A percentile compares a stretch with the other conserved stretches of the same genome.
phyloP scores from a whole-genome alignment of 75 land plant genomes.

The Cupressus sempervirens region DNA sequence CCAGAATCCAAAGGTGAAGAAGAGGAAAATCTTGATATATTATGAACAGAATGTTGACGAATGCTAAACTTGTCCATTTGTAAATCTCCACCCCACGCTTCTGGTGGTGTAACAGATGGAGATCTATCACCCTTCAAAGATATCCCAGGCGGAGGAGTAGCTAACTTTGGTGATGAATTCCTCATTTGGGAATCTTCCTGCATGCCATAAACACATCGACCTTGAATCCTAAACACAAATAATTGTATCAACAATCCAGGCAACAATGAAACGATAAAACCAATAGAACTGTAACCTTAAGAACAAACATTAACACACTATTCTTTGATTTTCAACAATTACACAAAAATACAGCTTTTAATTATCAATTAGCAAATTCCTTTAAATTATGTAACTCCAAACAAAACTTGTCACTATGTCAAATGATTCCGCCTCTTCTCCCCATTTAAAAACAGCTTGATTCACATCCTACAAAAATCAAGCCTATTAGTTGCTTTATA shows the following conservation, averaged over 20 bases:
- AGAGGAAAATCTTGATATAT: slow-evolving; percentile 56
- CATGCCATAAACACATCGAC: slow-evolving; percentile 4
- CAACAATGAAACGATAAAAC: background rate
- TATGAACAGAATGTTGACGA: slow-evolving; percentile 32
- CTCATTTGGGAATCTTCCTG: slow-evolving; percentile 33
- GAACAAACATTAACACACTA: background rate
- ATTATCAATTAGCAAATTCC: background rate
- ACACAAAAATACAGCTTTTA: background rate
- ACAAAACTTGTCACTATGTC: background rate
- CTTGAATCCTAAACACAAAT: background rate
- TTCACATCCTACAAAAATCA: background rate
- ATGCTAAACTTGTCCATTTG: slow-evolving; percentile 36
- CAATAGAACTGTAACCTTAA: background rate
- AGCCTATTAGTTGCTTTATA: background rate
- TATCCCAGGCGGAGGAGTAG: slow-evolving; percentile 43
- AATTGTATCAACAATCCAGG: background rate
- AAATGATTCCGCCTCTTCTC: background rate
- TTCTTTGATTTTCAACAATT: background rate
- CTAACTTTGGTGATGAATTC: slow-evolving; percentile 22
- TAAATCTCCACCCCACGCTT: slow-evolving; percentile 89
- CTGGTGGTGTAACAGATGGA: slow-evolving; percentile 79
- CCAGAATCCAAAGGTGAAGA: slow-evolving; percentile 21
- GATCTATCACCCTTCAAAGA: slow-evolving; percentile 54
- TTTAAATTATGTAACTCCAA: background rate
- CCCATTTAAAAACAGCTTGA: background rate